phyloP scores from a whole-genome alignment of 805 yeast species.

The Schizosaccharomyces lindneri region DNA sequence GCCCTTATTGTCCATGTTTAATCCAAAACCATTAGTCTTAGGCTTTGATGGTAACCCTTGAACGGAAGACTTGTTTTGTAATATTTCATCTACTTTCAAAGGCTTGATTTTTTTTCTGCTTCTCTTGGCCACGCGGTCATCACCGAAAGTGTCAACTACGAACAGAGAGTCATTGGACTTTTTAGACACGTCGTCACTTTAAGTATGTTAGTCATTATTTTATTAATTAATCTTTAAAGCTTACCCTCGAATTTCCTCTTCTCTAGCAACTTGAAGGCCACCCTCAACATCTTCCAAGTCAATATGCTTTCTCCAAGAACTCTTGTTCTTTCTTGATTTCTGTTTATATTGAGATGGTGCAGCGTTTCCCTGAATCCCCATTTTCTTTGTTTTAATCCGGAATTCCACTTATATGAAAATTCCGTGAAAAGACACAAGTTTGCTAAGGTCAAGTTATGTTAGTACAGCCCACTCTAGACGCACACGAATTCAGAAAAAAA shows the following conservation, averaged over 20 bases:
- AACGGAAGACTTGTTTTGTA: conserved; percentile 53
- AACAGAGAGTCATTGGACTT: conserved; percentile 19
- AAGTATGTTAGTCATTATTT: neutral
- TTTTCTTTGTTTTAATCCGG: neutral
- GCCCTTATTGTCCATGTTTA: neutral
- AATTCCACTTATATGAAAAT: too few relatives aligned
- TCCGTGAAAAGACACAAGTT: too few relatives aligned
- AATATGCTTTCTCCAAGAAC: conserved; percentile 78
- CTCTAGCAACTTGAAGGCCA: conserved; percentile 44
- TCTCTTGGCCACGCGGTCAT: conserved; percentile 17
- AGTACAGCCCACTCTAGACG: too few relatives aligned
- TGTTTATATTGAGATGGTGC: conserved; percentile 37
- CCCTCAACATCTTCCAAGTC: conserved; percentile 58
- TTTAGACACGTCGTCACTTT: neutral
- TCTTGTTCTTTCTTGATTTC: conserved; percentile 74
- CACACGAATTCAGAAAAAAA: too few relatives aligned
- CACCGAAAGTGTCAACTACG: conserved; percentile 45
- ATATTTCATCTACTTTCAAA: conserved; percentile 41
- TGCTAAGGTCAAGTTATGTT: too few relatives aligned
- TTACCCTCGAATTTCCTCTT: conserved; percentile 21
- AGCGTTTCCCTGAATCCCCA: neutral
- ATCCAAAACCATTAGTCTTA: conserved; percentile 7
- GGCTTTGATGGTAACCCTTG: conserved; percentile 6
- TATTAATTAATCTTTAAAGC: neutral
- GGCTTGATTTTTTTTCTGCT: conserved; percentile 13